These are phyloP conservation scores for Cetradonia linearis DNA, from an alignment of 495 filamentous ascomycete species.

Conservation along the genomic window DNA sequence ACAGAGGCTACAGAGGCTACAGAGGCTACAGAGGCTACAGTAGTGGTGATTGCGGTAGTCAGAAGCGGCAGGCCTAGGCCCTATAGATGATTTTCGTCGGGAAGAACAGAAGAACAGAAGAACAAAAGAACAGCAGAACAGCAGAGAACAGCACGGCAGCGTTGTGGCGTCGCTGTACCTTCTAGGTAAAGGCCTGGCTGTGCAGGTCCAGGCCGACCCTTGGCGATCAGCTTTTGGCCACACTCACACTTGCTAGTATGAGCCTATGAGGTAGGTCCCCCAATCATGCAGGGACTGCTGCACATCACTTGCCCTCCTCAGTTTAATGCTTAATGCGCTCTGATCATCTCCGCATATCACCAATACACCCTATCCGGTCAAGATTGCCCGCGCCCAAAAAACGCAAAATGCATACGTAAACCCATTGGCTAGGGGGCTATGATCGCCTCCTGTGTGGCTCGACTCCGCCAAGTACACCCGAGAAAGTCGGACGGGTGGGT, in stretches of 20 bases:
- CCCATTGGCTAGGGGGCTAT: not conserved
- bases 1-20: too few species aligned
- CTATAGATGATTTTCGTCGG: not conserved
- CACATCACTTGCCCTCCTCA: not conserved
- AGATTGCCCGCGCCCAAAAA: not conserved
- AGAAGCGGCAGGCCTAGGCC: slow-evolving; percentile 1
- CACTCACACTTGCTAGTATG: not conserved
- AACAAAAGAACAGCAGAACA: not conserved
- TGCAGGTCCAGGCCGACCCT: not conserved
- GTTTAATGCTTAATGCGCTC: not conserved
- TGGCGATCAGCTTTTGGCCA: not conserved
- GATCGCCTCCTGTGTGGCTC: slow-evolving; percentile 7
- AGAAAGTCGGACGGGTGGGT: too few species aligned
- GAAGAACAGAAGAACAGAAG: not conserved
- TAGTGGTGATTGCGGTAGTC: not conserved
- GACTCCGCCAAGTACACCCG: not conserved
- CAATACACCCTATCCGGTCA: slow-evolving; percentile 3
- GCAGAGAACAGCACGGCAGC: too few species aligned
- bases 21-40: not conserved
- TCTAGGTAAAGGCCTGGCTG: not conserved
- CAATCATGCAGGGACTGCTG: not conserved
- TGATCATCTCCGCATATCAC: slow-evolving; percentile 10
- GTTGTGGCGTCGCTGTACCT: not conserved
- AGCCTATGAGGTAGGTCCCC: not conserved
- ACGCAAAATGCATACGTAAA: slow-evolving; percentile 4